Conservation (phyloP, 2,329 filamentous ascomycete genomes). For the Sporothrix euskadiensis region DNA sequence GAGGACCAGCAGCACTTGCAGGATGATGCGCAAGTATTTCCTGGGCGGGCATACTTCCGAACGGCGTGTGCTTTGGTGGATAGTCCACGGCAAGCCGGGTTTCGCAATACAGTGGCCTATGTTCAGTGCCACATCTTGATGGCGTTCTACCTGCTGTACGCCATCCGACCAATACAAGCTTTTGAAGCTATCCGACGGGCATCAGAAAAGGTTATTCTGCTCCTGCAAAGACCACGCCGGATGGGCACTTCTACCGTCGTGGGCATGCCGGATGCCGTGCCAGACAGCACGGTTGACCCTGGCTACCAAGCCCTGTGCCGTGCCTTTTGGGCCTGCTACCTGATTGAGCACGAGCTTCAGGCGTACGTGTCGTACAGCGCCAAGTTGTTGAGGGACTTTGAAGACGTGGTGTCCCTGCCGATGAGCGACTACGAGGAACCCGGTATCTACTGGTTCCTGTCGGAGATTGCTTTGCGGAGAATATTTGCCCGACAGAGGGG, state of each 20-base stretch:
- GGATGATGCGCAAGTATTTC: not conserved
- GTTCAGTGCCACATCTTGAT: constrained; percentile 10
- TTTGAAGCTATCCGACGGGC: constrained; percentile 5
- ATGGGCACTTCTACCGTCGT: not conserved
- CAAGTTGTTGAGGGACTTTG: constrained; percentile 29
- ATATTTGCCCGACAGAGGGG: constrained; percentile 31
- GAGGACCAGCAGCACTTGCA: not conserved
- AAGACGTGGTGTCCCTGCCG: constrained; percentile 27
- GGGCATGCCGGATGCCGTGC: not conserved
- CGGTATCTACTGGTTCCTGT: constrained; percentile 34
- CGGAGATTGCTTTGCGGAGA: constrained; percentile 32
- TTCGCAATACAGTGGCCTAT: not conserved
- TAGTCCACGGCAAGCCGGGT: not conserved
- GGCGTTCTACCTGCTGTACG: not conserved
- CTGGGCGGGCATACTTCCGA: constrained; percentile 7
- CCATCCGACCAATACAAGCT: constrained; percentile 9
- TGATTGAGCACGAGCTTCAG: constrained; percentile 35
- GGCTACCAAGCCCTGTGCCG: constrained; percentile 29
- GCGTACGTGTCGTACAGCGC: constrained; percentile 33
- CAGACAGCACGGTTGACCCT: not conserved
- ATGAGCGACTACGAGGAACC: constrained; percentile 33
- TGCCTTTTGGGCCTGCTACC: constrained; percentile 34
- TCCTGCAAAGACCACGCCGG: not conserved
- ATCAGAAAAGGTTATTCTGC: not conserved
- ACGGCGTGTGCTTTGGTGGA: not conserved